A percentile compares a stretch with the other conserved stretches of the same genome.
phyloP scores from a whole-genome alignment of 228 moss, liverwort and hornwort genomes.

The Sphagnum magellanicum region DNA sequence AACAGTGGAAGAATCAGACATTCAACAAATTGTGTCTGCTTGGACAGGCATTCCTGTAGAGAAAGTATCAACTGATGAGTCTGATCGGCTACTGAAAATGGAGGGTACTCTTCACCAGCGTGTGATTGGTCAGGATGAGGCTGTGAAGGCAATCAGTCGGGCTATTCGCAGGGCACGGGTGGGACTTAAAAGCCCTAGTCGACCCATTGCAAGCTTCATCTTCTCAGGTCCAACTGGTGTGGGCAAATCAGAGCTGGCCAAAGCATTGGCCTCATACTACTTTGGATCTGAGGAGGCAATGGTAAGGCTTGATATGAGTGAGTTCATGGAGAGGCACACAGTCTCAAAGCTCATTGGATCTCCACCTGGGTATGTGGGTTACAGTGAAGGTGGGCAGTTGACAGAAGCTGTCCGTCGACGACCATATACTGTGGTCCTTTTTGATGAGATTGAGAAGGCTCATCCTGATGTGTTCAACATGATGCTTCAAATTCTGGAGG shows the following conservation, averaged over 20 bases:
- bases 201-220: conserved; percentile 91
- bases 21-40: conserved; percentile 84
- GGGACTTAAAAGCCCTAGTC: conserved; percentile 78
- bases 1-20: conserved; percentile 73
- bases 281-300: conserved; percentile 93
- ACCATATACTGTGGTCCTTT: conserved; percentile 84
- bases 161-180: conserved; percentile 86
- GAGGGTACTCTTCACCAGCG: conserved; percentile 91
- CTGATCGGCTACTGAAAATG: conserved; percentile 83
- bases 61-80: conserved; percentile 90
- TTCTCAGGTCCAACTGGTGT: conserved; percentile 93
- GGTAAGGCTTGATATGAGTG: conserved; percentile 94
- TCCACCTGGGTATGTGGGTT: conserved; percentile 85
- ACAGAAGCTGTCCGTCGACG: conserved; percentile 84
- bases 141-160: conserved; percentile 85
- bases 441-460: conserved; percentile 94
- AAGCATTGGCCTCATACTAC: conserved; percentile 84
- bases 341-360: conserved; percentile 88
- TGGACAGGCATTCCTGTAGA: conserved; percentile 95
- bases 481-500: conserved; percentile 94
- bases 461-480: conserved; percentile 93
- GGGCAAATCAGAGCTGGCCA: conserved; percentile 90
- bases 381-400: conserved; percentile 87
- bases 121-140: conserved; percentile 86
- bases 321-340: conserved; percentile 91